A percentile compares a stretch with the other conserved stretches of the same genome.
These are phyloP conservation scores for Lasiodiplodia sp. DNA, from an alignment of 2,329 filamentous ascomycete genomes.

Conservation along the genomic window DNA sequence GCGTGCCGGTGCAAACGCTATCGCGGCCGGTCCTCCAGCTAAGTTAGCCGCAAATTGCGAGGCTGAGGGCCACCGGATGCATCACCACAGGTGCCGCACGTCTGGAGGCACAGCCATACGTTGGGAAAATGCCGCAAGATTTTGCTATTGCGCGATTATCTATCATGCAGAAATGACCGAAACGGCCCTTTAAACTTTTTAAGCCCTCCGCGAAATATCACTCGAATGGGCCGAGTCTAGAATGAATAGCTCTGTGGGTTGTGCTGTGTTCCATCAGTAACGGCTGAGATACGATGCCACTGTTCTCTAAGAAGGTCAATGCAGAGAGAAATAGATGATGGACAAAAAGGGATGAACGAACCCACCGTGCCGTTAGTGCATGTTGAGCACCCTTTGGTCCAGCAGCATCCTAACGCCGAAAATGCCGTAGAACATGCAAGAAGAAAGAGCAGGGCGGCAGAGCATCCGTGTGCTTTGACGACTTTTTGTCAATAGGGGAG, in stretches of 20 bases:
- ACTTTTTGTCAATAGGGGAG: constrained; percentile 3
- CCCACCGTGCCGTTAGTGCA: constrained; percentile 19
- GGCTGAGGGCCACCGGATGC: constrained; percentile 19
- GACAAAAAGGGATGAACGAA: constrained; percentile 15
- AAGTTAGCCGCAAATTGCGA: constrained; percentile 4
- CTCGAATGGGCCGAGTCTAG: constrained; percentile 4
- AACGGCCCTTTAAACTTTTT: constrained; percentile 24
- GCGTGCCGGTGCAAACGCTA: constrained; percentile 15
- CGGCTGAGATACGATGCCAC: constrained; percentile 27
- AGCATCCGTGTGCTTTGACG: not conserved
- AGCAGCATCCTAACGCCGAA: constrained; percentile 6
- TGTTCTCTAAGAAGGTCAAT: constrained; percentile 26
- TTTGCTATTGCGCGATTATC: constrained; percentile 27
- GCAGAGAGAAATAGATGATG: constrained; percentile 3
- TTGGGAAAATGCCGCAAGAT: constrained; percentile 19
- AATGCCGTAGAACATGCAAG: constrained; percentile 11
- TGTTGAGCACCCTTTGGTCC: constrained; percentile 3
- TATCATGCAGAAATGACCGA: constrained; percentile 26
- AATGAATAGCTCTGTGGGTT: constrained; percentile 5
- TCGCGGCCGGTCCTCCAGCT: not conserved
- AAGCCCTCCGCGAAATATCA: constrained; percentile 10
- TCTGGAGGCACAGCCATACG: constrained; percentile 4
- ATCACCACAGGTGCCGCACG: constrained; percentile 9
- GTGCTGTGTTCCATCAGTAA: constrained; percentile 27
- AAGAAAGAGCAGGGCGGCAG: not conserved